Conservation (phyloP, 495 filamentous ascomycete genomes). For the Lepraria neglecta region DNA sequence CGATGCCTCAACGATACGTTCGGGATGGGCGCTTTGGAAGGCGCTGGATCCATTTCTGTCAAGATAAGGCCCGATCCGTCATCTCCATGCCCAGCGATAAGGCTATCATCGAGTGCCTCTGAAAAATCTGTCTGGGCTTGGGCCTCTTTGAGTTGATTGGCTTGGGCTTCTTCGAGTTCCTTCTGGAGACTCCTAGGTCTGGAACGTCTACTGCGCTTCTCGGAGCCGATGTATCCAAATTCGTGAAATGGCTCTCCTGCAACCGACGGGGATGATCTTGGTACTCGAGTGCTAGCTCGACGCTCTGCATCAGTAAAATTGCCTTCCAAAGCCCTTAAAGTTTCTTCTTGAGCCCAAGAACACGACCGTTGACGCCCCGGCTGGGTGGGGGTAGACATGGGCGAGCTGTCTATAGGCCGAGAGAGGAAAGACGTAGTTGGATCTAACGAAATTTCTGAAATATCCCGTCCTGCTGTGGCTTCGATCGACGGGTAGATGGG, state of each 20-base stretch:
- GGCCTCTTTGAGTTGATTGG: neutral
- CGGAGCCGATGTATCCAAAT: constrained; percentile 21
- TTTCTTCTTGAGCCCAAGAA: constrained; percentile 28
- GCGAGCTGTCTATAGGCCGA: constrained; percentile 17
- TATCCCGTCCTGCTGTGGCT: constrained; percentile 11
- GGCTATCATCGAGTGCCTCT: constrained; percentile 12
- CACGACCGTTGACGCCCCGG: constrained; percentile 14
- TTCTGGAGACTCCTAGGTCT: constrained; percentile 24
- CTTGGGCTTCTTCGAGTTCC: constrained; percentile 24
- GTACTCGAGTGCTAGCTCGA: neutral
- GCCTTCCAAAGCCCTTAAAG: constrained; percentile 31
- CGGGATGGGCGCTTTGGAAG: constrained; percentile 2
- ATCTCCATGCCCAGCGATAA: constrained; percentile 7
- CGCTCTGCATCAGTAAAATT: constrained; percentile 8
- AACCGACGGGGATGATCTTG: neutral
- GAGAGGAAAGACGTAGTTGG: constrained; percentile 26
- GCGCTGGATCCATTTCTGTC: constrained; percentile 12
- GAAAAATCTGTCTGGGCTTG: neutral
- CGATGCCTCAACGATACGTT: neutral
- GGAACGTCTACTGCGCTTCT: constrained; percentile 13
- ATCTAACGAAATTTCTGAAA: constrained; percentile 23
- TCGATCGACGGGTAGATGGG: constrained; percentile 24
- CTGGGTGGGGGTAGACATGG: constrained; percentile 23
- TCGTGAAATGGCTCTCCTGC: constrained; percentile 18
- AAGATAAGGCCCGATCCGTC: neutral